Percentiles rank a stretch among this genome's conserved stretches.
phyloP scores from a whole-genome alignment of 169 alveolate species.

The Cryptosporidium andersoni region DNA sequence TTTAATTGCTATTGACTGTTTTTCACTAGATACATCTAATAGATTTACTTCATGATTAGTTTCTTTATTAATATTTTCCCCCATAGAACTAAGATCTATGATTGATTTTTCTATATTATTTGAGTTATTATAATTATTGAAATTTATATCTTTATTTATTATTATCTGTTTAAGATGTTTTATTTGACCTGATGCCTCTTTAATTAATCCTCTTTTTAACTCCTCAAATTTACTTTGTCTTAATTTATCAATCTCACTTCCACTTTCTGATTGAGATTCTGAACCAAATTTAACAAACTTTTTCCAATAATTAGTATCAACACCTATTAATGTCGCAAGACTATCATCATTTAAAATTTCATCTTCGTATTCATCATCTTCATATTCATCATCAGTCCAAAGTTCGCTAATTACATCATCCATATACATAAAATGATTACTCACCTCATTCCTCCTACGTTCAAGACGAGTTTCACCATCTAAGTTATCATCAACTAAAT shows the following conservation, averaged over 20 bases:
- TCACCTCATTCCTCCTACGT: slow-evolving; percentile 34
- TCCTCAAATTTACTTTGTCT: slow-evolving; percentile 21
- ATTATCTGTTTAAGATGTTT: slow-evolving; percentile 37
- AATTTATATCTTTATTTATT: slow-evolving; percentile 3
- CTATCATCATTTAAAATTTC: slow-evolving; percentile 53
- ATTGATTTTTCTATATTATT: not conserved
- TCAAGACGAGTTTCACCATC: slow-evolving; percentile 55
- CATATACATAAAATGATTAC: slow-evolving; percentile 23
- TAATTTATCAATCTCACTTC: slow-evolving; percentile 1
- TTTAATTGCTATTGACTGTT: slow-evolving; percentile 2
- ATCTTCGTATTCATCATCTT: slow-evolving; percentile 3
- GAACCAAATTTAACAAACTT: not conserved
- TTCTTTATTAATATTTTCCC: no score
- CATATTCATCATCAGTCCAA: slow-evolving; percentile 70
- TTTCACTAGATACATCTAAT: not conserved
- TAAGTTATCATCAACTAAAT: slow-evolving; percentile 18
- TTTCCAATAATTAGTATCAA: slow-evolving; percentile 51
- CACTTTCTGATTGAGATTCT: slow-evolving; percentile 16
- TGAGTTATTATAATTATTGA: not conserved
- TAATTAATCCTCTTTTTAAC: slow-evolving; percentile 21
- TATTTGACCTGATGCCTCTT: slow-evolving; percentile 49
- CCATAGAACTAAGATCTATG: no score
- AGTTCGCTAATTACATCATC: slow-evolving; percentile 61
- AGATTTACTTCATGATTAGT: not conserved
- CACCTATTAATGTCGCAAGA: slow-evolving; percentile 32